Base-by-base conservation (phyloP, 2,329 filamentous ascomycete genomes). In the Cryphonectria parasitica region DNA sequence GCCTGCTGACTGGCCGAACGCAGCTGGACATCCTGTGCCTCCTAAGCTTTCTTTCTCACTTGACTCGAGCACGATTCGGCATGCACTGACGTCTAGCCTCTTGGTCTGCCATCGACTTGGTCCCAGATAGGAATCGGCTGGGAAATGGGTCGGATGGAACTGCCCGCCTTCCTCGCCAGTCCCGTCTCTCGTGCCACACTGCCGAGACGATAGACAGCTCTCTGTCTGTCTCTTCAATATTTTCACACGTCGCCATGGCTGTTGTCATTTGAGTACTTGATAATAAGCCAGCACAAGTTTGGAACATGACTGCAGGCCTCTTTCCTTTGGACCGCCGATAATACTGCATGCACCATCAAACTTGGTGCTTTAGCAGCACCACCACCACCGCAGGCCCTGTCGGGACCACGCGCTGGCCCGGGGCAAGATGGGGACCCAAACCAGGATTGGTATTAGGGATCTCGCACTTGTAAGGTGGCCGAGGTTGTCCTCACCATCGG, bases 361-460 rank as follows among this genome's bases (percentile, higher is more conserved):
- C 36, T 43, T 22, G 19, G 54, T 41, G 28, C 19, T 45, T 34
- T 36, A 11, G 13, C 22, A 54, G 63, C 43, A 43, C n/a, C 13
- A 25, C n/a, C 36, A 39, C 8, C n/a, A 41, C 36, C 36, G 31
- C 34, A 8, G 19, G 22, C 34, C n/a, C 31, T 39, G 22, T 15
- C 25, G 19, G 19, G 34, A 41, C 17, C 36, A 39, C 39, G 36
- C 25, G 13, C n/a, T 41, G 25, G 41, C 52, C 10, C 56, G 22
- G 52, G 25, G 17, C 41, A 34, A 56, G 64, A 72, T 64, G 49
- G 41, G 68, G 64, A 43, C 17, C 17, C 17, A 3, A 7, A 62
- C 60, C 64, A 43, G 25, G 45, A 70, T 56, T 49, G 28, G 45
- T 22, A 61, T 52, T 61, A 67, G 64, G 70, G 67, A 63, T 67